Evolutionary conservation across 2,329 filamentous ascomycete genomes (phyloP).

Genomic region (Trichoderma brevicompactum): DNA sequence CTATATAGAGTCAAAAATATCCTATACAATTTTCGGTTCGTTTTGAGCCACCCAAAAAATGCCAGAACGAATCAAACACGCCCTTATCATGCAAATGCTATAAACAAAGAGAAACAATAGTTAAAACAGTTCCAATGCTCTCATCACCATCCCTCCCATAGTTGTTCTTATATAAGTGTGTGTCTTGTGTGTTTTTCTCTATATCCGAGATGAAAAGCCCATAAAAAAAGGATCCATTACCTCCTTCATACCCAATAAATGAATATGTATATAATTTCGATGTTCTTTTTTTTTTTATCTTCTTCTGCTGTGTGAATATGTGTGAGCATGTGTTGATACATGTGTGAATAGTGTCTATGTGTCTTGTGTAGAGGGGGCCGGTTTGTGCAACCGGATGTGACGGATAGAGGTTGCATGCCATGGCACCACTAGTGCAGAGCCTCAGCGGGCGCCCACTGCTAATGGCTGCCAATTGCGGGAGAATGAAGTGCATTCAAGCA

Average conservation of each 20-base stretch:
- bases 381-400: slow-evolving; percentile 14
- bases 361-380: neutral
- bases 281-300: neutral
- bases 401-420: slow-evolving; percentile 13
- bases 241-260: neutral
- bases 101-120: neutral
- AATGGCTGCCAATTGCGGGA: slow-evolving; percentile 16
- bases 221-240: neutral
- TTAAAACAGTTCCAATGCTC: slow-evolving; percentile 6
- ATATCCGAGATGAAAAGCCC: slow-evolving; percentile 17
- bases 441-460: neutral
- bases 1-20: neutral
- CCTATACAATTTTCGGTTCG: slow-evolving; percentile 3
- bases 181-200: slow-evolving; percentile 6
- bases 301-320: slow-evolving; percentile 3
- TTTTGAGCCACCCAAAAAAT: slow-evolving; percentile 15
- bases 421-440: slow-evolving; percentile 16
- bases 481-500: slow-evolving; percentile 16
- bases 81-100: slow-evolving; percentile 23
- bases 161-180: neutral
- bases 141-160: neutral
- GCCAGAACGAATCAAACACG: slow-evolving; percentile 18
- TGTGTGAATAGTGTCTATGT: neutral
- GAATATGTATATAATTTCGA: neutral
- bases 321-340: slow-evolving; percentile 14